A percentile compares a stretch with the other conserved stretches of the same genome.
Evolutionary conservation across 352 stramenopile species (phyloP).

Genomic region (Globisporangium perplexum): DNA sequence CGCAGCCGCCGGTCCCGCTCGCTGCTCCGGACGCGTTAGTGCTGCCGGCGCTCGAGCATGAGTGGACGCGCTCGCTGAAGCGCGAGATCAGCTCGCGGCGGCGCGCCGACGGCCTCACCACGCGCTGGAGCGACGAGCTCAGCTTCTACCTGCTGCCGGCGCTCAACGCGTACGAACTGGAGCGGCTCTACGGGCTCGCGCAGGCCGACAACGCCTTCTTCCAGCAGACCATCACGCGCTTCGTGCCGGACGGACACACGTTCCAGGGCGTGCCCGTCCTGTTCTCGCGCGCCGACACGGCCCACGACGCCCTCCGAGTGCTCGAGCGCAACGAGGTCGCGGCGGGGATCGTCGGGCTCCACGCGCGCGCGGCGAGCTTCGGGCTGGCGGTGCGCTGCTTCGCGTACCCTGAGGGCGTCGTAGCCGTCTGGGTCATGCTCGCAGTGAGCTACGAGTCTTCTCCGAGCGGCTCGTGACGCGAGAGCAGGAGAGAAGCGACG

Average conservation of each 20-base stretch:
- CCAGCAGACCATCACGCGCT: constrained; percentile 70
- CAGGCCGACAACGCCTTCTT: constrained; percentile 81
- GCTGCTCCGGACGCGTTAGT: constrained; percentile 22
- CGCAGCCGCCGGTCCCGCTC: constrained; percentile 21
- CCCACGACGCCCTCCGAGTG: constrained; percentile 30
- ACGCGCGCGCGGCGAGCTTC: constrained; percentile 56
- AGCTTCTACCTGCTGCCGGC: constrained; percentile 76
- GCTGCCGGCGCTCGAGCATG: constrained; percentile 30
- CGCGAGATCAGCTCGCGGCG: constrained; percentile 33
- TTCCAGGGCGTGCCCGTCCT: constrained; percentile 84
- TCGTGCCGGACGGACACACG: constrained; percentile 71
- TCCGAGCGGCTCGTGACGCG: neutral
- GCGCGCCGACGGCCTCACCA: constrained; percentile 42
- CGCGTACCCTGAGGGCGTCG: constrained; percentile 63
- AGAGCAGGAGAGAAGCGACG: neutral
- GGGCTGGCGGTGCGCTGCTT: constrained; percentile 73
- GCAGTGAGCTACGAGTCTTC: constrained; percentile 56
- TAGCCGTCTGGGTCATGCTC: constrained; percentile 82
- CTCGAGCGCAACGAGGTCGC: constrained; percentile 48
- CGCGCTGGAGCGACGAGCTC: constrained; percentile 72
- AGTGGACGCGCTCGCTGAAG: constrained; percentile 41
- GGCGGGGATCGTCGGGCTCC: constrained; percentile 49
- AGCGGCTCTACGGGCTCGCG: constrained; percentile 58
- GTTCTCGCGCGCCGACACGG: constrained; percentile 23
- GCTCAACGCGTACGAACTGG: constrained; percentile 84